Base-by-base conservation (phyloP, 352 stramenopile species). In the Discostella stelligera region DNA sequence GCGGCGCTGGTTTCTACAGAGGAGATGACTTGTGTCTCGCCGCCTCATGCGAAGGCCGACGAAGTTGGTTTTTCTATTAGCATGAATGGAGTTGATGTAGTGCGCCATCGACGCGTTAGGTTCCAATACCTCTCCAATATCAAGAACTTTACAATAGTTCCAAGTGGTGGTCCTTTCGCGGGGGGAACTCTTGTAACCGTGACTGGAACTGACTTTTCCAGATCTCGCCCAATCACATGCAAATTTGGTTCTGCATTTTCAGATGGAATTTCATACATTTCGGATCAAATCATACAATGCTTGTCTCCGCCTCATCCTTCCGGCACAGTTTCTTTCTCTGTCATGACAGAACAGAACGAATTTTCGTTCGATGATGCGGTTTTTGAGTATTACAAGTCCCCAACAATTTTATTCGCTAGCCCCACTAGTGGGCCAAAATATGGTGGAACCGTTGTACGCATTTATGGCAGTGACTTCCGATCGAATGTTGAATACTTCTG, bases 401-500 rank as follows among this genome's bases (percentile, higher is more conserved):
- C 67, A 52, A 53, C 39, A 56, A 62, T 81, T 37, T 48, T 82
- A 10, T 79, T 71, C 39, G 58, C 89, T 0, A 72, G 66, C 16
- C 95, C 95, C 20, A 80, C 68, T 1, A 86, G 90, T 37, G 95
- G 95, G 0, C 91, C 94, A 21, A 77, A 90, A 60, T 84, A 74
- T 18, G 94, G 94, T 37, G 94, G 88, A 25, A 97, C 94, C 0
- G 66, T 80, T 2, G 91, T 98, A 11, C 96, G 83, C 25, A 74
- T 98, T 3, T 87, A 93, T 20, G 95, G 95, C 9, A 89, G 89
- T 66, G 84, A 96, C 61, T 97, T 98, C 66, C 84, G 66, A 25
- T 83, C 81, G 9, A 84, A 85, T 11, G 75, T 77, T 0, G n/a
- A 54, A 1, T 76, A 96, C 41, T 69, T 77, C 6, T 97, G 95